Evolutionary conservation across 2,329 filamentous ascomycete species (phyloP).

Genomic region (Fusarium sp.): DNA sequence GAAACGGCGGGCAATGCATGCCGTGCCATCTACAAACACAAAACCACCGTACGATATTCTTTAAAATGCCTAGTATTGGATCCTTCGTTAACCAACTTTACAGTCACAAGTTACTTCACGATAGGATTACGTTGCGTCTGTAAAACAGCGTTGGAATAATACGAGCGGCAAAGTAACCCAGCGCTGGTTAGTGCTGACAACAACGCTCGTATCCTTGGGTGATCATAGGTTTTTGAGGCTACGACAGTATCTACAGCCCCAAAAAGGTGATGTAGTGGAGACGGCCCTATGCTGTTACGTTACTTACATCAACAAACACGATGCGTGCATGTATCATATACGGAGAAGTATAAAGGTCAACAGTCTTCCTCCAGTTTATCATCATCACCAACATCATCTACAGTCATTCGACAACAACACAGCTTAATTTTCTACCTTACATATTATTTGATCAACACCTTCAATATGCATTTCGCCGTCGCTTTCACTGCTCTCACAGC

Average conservation of each 20-base stretch:
- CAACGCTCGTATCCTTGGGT: neutral
- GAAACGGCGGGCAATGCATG: neutral
- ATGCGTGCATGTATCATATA: neutral
- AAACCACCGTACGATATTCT: neutral
- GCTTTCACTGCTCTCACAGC: conserved; percentile 4
- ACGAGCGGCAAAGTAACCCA: neutral
- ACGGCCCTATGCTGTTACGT: too few species aligned
- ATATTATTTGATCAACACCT: neutral
- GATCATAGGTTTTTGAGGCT: neutral
- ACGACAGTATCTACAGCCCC: neutral
- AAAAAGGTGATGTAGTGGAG: neutral
- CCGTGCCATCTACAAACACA: neutral
- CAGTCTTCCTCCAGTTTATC: neutral
- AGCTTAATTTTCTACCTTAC: too few species aligned
- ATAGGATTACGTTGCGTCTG: neutral
- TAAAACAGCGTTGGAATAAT: neutral
- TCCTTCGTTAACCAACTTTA: neutral
- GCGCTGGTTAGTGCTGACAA: conserved; percentile 10
- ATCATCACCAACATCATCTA: neutral
- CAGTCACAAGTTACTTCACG: neutral
- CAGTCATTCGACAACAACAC: neutral
- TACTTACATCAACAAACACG: neutral
- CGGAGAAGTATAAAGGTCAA: neutral
- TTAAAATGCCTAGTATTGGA: neutral
- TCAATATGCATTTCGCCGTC: conserved; percentile 16